phyloP scores from a whole-genome alignment of 2,329 filamentous ascomycete genomes.

The Amphichorda felina region DNA sequence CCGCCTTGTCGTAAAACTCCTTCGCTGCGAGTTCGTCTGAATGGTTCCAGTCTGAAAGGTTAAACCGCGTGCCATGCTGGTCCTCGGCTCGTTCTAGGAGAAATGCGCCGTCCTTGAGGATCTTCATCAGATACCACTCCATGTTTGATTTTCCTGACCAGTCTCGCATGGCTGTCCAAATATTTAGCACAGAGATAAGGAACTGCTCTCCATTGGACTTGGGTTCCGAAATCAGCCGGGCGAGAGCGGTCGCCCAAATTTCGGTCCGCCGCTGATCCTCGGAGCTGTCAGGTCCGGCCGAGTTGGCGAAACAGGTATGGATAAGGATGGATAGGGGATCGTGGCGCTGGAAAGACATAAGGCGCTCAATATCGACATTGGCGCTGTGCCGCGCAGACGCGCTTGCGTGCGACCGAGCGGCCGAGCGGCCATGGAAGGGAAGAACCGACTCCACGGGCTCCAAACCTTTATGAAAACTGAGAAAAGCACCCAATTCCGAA shows the following conservation, averaged over 20 bases:
- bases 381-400: slow-evolving; percentile 32
- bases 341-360: slow-evolving; percentile 80
- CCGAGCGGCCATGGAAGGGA: slow-evolving; percentile 48
- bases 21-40: slow-evolving; percentile 76
- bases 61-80: slow-evolving; percentile 58
- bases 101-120: slow-evolving; percentile 85
- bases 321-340: slow-evolving; percentile 77
- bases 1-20: slow-evolving; percentile 77
- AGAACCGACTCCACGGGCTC: slow-evolving; percentile 78
- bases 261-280: slow-evolving; percentile 73
- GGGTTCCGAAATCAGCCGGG: slow-evolving; percentile 66
- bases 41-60: slow-evolving; percentile 60
- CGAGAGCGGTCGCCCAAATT: slow-evolving; percentile 81
- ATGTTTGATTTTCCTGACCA: slow-evolving; percentile 86
- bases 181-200: slow-evolving; percentile 72
- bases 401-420: slow-evolving; percentile 30
- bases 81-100: slow-evolving; percentile 77
- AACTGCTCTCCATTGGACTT: slow-evolving; percentile 71
- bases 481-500: slow-evolving; percentile 65
- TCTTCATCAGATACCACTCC: slow-evolving; percentile 91
- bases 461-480: slow-evolving; percentile 65
- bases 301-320: slow-evolving; percentile 82
- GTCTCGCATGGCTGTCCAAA: slow-evolving; percentile 75
- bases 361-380: slow-evolving; percentile 61
- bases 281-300: slow-evolving; percentile 65